A percentile compares a stretch with the other conserved stretches of the same genome.
These are phyloP conservation scores for Phytophthora pluvialis DNA, from an alignment of 352 stramenopile species.

Conservation along the genomic window DNA sequence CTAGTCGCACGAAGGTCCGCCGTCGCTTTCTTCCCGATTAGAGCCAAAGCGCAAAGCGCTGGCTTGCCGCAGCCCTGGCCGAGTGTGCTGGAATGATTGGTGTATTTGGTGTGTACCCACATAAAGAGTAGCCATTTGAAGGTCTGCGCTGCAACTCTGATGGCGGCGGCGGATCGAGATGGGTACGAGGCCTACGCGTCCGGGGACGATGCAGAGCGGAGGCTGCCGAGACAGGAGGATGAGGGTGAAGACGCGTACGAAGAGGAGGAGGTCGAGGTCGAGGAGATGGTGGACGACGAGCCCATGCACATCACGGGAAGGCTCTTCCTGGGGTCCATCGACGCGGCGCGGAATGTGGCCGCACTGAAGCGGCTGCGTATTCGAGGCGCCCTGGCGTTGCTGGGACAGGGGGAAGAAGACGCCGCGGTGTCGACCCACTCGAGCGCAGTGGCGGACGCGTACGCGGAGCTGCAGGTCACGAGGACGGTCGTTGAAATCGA, in stretches of 20 bases:
- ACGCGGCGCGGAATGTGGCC: slow-evolving; percentile 57
- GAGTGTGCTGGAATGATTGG: neutral
- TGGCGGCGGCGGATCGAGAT: slow-evolving; percentile 19
- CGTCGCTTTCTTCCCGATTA: slow-evolving; percentile 28
- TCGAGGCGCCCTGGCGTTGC: slow-evolving; percentile 48
- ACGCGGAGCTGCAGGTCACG: slow-evolving; percentile 11
- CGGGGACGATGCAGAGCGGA: slow-evolving; percentile 8
- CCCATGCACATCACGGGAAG: slow-evolving; percentile 56
- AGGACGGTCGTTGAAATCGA: slow-evolving; percentile 51
- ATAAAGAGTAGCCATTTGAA: slow-evolving; percentile 19
- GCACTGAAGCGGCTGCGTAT: slow-evolving; percentile 50
- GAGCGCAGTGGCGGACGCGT: neutral
- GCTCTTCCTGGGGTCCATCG: slow-evolving; percentile 72
- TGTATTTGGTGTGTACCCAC: neutral
- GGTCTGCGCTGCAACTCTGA: neutral
- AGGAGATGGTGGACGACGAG: slow-evolving; percentile 64
- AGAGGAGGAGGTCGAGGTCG: slow-evolving; percentile 58
- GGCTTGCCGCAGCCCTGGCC: neutral
- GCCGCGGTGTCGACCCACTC: slow-evolving; percentile 13
- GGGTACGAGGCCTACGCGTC: slow-evolving; percentile 26
- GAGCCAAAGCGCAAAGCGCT: slow-evolving; percentile 14
- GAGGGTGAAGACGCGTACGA: slow-evolving; percentile 31
- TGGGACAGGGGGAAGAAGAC: slow-evolving; percentile 38
- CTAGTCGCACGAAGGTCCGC: slow-evolving; percentile 30
- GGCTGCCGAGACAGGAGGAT: slow-evolving; percentile 1